Evolutionary conservation across 192 early-diverging fungal genomes (phyloP).

Genomic region (Backusella morwellensis): DNA sequence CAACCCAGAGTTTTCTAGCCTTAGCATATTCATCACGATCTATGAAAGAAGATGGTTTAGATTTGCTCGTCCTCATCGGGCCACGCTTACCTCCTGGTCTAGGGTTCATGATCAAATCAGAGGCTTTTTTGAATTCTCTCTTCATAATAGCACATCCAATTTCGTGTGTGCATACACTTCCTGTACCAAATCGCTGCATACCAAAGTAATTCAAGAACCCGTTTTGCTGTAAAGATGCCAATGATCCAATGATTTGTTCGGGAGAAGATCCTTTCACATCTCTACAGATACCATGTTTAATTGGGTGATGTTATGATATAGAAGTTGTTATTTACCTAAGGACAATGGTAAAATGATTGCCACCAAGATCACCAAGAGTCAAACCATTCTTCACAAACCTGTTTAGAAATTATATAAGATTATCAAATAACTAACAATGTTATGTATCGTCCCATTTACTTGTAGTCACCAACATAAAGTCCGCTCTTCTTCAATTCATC

Average conservation of each 20-base stretch:
- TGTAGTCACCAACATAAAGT: conserved; percentile 75
- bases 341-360: conserved; percentile 89
- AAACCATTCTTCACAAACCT: conserved; percentile 62
- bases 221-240: conserved; percentile 61
- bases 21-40: conserved; percentile 60
- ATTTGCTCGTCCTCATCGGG: not conserved
- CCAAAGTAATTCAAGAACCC: conserved; percentile 99
- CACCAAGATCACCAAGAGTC: conserved; percentile 80
- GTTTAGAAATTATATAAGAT: conserved; percentile 40
- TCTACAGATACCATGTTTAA: conserved; percentile 21
- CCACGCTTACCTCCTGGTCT: conserved; percentile 59
- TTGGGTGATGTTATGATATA: not conserved
- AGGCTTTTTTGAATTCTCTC: conserved; percentile 67
- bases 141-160: conserved; percentile 77
- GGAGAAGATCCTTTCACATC: conserved; percentile 50
- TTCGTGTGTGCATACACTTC: conserved; percentile 73
- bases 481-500: conserved; percentile 37
- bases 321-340: conserved; percentile 52
- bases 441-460: conserved; percentile 59
- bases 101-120: conserved; percentile 81
- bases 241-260: conserved; percentile 48
- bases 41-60: conserved; percentile 21
- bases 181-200: conserved; percentile 97
- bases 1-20: conserved; percentile 71
- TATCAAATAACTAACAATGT: conserved; percentile 75